Evolutionary conservation across 768 basidiomycete species (phyloP), one percentile per base, ranked within the genome.

Genomic region (Tulasnella sp.): DNA sequence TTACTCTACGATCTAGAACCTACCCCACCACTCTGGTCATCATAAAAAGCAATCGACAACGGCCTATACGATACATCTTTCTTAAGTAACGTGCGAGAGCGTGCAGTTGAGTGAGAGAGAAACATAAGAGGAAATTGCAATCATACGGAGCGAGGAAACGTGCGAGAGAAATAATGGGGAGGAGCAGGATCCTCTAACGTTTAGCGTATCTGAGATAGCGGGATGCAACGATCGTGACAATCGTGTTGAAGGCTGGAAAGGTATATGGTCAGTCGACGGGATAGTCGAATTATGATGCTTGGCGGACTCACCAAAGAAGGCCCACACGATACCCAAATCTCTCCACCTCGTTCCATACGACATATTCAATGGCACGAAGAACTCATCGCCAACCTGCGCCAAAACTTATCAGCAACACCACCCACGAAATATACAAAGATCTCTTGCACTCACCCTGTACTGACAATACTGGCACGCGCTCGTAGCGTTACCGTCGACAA

Each of bases 171-270:
- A 50, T 32, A 50, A 31, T 32, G 14, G 21, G 29, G 49, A 27
- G 36, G 12, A 14, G 49, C 48, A 34, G 49, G 29, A 27, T 35
- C 37, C n/a, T 32, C 25, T 34, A 81, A 54, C 83, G 81, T 65
- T 77, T 85, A 23, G 83, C 81, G 62, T 80, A 86, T 35, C 82
- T 77, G 43, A 87, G 71, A 70, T 77, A 82, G 42, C 83, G 76
- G 23, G 84, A 85, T 6, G 83, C 84, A 57, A 84, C 75, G 70
- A 67, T 58, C 35, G 68, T 61, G 41, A 64, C 63, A 19, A 81
- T 62, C 53, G 85, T 70, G 67, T 92, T 92, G 73, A 88, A 89
- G 15, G 76, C 77, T 78, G 55, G 37, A 45, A 53, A 19, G 8
- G 12, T 8, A 36, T 29, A 15, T 35, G 19, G 43, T 41, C 31